Evolutionary conservation across 495 filamentous ascomycete genomes (phyloP).

Genomic region (Podospora australis): DNA sequence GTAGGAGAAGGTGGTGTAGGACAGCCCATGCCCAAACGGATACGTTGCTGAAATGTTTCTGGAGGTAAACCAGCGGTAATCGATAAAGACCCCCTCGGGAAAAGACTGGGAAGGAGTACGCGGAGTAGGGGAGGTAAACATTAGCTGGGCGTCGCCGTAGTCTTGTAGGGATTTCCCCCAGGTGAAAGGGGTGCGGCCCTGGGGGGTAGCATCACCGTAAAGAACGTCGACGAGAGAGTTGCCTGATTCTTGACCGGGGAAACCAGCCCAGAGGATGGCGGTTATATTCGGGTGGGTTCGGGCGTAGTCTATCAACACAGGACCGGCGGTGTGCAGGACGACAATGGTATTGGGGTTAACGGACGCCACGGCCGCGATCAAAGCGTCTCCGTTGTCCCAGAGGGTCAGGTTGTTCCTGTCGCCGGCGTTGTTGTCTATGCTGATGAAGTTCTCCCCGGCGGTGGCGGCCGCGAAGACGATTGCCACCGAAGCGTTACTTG

Average conservation of each 20-base stretch:
- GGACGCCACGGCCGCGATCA: conserved; percentile 44
- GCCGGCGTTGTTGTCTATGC: conserved; percentile 51
- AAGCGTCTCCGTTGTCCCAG: conserved; percentile 45
- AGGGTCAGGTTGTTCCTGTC: conserved; percentile 46
- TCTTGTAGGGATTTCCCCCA: conserved; percentile 43
- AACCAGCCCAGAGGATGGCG: conserved; percentile 48
- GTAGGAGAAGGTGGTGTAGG: conserved; percentile 34
- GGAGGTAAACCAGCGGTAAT: conserved; percentile 42
- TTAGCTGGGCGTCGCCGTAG: conserved; percentile 38
- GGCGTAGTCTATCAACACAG: conserved; percentile 41
- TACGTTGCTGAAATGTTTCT: conserved; percentile 42
- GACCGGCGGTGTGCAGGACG: conserved; percentile 48
- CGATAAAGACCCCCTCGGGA: conserved; percentile 44
- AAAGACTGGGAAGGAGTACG: conserved; percentile 34
- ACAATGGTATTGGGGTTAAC: conserved; percentile 49
- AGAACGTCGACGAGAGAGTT: conserved; percentile 48
- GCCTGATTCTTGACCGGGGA: conserved; percentile 52
- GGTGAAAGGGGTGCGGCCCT: conserved; percentile 49
- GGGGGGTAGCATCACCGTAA: conserved; percentile 43
- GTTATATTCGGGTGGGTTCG: conserved; percentile 52
- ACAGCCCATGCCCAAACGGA: conserved; percentile 46
- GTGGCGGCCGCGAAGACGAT: conserved; percentile 54
- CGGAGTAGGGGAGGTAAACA: conserved; percentile 27
- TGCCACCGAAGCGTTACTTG: conserved; percentile 35
- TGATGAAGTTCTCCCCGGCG: conserved; percentile 50